Conservation (phyloP, 768 basidiomycete genomes). For the Leccinum longicurvipes region DNA sequence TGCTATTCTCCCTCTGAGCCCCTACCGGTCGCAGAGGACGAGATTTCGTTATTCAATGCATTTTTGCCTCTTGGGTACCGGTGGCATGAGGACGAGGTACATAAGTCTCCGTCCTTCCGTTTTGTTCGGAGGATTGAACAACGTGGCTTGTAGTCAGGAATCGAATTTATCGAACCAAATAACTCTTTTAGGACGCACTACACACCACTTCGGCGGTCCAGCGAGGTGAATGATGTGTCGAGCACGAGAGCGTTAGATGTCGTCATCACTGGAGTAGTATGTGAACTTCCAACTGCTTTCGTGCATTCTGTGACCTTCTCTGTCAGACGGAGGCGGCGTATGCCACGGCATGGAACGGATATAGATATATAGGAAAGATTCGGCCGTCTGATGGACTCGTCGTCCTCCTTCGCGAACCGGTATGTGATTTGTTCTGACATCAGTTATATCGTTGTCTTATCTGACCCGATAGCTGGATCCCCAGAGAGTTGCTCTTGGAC, state of each 20-base stretch:
- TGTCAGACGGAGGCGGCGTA: constrained; percentile 45
- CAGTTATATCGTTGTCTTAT: constrained; percentile 7
- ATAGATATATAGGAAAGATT: constrained; percentile 54
- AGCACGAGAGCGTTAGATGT: constrained; percentile 38
- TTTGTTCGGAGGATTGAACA: neutral
- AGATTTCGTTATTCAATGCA: constrained; percentile 39
- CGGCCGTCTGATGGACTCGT: constrained; percentile 59
- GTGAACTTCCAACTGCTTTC: constrained; percentile 12
- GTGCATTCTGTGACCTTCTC: neutral
- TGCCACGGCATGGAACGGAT: constrained; percentile 54
- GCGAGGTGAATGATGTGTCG: constrained; percentile 12
- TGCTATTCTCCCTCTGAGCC: constrained; percentile 33
- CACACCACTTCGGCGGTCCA: constrained; percentile 26
- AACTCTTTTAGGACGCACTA: constrained; percentile 40
- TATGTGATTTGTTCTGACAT: constrained; percentile 24
- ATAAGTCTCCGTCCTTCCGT: neutral
- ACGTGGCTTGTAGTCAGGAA: constrained; percentile 20
- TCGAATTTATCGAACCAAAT: constrained; percentile 31
- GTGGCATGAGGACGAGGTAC: constrained; percentile 35
- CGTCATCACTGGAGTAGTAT: constrained; percentile 51
- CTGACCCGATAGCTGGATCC: constrained; percentile 18
- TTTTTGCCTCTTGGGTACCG: constrained; percentile 44
- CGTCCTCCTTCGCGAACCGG: constrained; percentile 50
- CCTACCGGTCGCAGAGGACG: constrained; percentile 35
- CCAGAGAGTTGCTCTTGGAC: constrained; percentile 31